Conservation (phyloP, 169 alveolate genomes). For the Plasmodium coatneyi region DNA sequence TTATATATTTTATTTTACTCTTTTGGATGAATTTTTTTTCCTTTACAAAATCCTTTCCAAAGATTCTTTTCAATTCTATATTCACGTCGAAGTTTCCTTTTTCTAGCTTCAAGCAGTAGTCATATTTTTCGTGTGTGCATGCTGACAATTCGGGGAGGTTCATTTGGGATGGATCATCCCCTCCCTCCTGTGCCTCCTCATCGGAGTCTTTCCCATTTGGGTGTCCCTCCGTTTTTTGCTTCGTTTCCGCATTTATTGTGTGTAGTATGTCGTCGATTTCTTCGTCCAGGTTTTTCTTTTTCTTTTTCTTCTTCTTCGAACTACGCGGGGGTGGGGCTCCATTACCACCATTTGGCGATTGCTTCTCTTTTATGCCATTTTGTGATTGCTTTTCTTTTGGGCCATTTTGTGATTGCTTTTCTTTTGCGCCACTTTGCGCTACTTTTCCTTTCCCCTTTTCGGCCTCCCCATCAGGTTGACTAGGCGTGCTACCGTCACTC, state of each 20-base stretch:
- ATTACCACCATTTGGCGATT: not conserved
- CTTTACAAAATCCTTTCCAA: constrained; percentile 55
- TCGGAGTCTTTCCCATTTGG: not conserved
- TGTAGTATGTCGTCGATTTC: constrained; percentile 25
- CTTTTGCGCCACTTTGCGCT: not conserved
- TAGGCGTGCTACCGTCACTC: not conserved
- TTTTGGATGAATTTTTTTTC: constrained; percentile 31
- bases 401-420: not conserved
- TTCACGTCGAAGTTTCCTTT: constrained; percentile 49
- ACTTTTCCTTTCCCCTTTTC: not conserved
- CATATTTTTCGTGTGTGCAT: constrained; percentile 64
- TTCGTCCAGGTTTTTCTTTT: constrained; percentile 10
- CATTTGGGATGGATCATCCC: not conserved
- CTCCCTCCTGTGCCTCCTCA: not conserved
- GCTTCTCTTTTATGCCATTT: not conserved
- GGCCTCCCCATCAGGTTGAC: not conserved
- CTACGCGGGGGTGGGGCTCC: not conserved
- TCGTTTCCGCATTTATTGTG: not conserved
- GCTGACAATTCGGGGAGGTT: not conserved
- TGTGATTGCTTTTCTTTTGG: not conserved
- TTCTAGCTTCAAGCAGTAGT: constrained; percentile 38
- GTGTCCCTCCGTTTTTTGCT: not conserved
- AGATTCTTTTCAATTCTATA: constrained; percentile 53
- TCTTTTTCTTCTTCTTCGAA: not conserved
- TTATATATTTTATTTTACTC: constrained; percentile 46